These are phyloP conservation scores for Epichloe coenophiala DNA, from an alignment of 2,329 filamentous ascomycete species.

Conservation along the genomic window DNA sequence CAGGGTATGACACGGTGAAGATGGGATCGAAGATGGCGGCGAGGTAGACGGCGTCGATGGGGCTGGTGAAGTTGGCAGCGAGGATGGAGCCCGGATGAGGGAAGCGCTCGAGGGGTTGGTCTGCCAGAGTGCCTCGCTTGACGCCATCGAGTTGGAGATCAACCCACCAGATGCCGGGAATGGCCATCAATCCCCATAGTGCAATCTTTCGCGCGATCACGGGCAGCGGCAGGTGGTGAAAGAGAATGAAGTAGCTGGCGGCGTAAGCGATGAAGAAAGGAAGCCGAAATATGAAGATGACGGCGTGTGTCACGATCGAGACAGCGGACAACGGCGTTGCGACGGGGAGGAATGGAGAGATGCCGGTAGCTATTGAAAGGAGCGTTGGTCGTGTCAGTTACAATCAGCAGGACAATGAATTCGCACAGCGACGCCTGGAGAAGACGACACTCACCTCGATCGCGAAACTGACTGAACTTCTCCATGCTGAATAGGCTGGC, in stretches of 20 bases:
- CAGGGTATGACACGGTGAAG: constrained; percentile 76
- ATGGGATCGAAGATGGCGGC: constrained; percentile 93
- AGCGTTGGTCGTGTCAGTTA: background rate
- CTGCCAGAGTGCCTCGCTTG: constrained; percentile 73
- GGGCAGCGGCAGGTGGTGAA: constrained; percentile 66
- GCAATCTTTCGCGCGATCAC: constrained; percentile 61
- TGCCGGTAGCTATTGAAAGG: constrained; percentile 61
- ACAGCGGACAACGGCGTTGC: constrained; percentile 49
- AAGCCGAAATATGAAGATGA: constrained; percentile 70
- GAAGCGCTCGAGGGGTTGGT: constrained; percentile 58
- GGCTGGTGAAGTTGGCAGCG: constrained; percentile 81
- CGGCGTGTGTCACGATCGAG: constrained; percentile 49
- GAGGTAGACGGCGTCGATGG: constrained; percentile 85
- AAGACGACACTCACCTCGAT: constrained; percentile 49
- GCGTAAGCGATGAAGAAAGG: constrained; percentile 60
- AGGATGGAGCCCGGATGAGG: constrained; percentile 67
- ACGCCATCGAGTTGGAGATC: constrained; percentile 97
- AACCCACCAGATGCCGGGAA: constrained; percentile 95
- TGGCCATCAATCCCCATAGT: constrained; percentile 74
- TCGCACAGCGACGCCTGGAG: background rate
- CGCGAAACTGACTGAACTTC: constrained; percentile 86
- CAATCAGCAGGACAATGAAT: background rate
- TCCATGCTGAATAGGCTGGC: constrained; percentile 48
- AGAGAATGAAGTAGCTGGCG: constrained; percentile 60
- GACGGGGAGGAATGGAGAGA: constrained; percentile 87